Percentiles rank a stretch among this genome's conserved stretches.
Conservation (phyloP, 2,329 filamentous ascomycete species). For the Trichoderma atrobrunneum region DNA sequence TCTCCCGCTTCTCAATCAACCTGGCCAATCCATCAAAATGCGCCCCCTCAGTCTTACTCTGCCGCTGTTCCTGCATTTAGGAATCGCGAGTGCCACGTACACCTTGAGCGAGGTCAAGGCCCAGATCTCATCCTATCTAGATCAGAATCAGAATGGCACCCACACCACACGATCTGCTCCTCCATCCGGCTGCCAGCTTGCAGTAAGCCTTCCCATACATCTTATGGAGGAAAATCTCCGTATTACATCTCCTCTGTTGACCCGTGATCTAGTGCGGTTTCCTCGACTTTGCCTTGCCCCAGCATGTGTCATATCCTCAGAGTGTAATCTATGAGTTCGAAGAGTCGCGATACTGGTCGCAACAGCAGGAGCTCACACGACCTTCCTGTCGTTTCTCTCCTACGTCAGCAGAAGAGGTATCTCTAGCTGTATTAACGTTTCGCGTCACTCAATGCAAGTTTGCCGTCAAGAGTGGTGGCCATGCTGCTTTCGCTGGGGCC, state of each 20-base stretch:
- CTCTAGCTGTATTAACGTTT: slow-evolving; percentile 27
- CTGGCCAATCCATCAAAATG: background rate
- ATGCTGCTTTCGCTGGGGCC: slow-evolving; percentile 40
- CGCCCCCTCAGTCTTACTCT: background rate
- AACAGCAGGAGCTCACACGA: slow-evolving; percentile 24
- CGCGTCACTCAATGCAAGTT: slow-evolving; percentile 28
- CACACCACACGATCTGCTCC: background rate
- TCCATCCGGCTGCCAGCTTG: slow-evolving; percentile 8
- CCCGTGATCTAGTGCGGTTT: slow-evolving; percentile 23
- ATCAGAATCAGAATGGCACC: slow-evolving; percentile 7
- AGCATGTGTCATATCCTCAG: slow-evolving; percentile 21
- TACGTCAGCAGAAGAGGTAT: slow-evolving; percentile 27
- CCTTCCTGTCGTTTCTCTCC: slow-evolving; percentile 30
- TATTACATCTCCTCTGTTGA: background rate
- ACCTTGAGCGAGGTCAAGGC: slow-evolving; percentile 18
- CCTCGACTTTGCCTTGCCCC: slow-evolving; percentile 21
- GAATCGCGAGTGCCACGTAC: background rate
- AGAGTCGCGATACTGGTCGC: slow-evolving; percentile 26
- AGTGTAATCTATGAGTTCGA: slow-evolving; percentile 22
- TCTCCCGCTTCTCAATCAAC: background rate
- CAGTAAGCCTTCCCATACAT: background rate
- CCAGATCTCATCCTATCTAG: slow-evolving; percentile 20
- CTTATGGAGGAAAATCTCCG: background rate
- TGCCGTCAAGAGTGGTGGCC: slow-evolving; percentile 46
- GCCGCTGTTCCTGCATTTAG: background rate